These are phyloP conservation scores for Globisporangium nunn DNA, from an alignment of 352 stramenopile species.

Conservation along the genomic window DNA sequence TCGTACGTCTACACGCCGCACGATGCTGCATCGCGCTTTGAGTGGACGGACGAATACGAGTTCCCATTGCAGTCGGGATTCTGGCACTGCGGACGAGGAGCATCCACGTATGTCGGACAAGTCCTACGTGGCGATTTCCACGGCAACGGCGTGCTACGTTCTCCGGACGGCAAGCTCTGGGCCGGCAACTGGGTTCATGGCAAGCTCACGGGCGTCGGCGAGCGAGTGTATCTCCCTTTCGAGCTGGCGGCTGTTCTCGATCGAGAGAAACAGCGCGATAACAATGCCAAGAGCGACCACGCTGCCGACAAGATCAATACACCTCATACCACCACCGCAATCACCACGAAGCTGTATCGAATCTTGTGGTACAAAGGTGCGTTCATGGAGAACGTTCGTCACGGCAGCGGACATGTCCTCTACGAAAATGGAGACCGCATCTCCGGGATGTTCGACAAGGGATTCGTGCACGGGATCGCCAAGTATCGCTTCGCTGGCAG, in stretches of 20 bases:
- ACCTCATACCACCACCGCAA: background rate
- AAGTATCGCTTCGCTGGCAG: constrained; percentile 30
- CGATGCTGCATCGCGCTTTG: constrained; percentile 15
- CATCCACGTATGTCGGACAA: constrained; percentile 43
- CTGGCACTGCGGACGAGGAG: constrained; percentile 51
- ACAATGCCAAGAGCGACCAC: background rate
- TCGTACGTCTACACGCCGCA: constrained; percentile 29
- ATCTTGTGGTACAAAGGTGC: constrained; percentile 48
- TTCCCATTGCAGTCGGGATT: constrained; percentile 50
- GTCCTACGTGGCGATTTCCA: constrained; percentile 61
- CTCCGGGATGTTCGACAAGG: constrained; percentile 30
- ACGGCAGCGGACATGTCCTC: constrained; percentile 38
- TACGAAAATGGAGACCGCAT: constrained; percentile 57
- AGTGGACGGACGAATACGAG: constrained; percentile 58
- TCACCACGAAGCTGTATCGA: constrained; percentile 28
- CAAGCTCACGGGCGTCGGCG: constrained; percentile 36
- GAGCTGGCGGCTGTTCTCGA: constrained; percentile 34
- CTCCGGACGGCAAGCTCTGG: constrained; percentile 53
- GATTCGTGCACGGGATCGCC: constrained; percentile 38
- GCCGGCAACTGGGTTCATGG: constrained; percentile 40
- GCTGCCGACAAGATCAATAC: background rate
- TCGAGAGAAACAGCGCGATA: constrained; percentile 15
- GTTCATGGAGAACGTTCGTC: constrained; percentile 36
- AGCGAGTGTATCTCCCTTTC: constrained; percentile 47
- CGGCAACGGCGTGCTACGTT: constrained; percentile 39